Conservation (phyloP, 2,329 filamentous ascomycete genomes). For the Botrytis paeoniae region DNA sequence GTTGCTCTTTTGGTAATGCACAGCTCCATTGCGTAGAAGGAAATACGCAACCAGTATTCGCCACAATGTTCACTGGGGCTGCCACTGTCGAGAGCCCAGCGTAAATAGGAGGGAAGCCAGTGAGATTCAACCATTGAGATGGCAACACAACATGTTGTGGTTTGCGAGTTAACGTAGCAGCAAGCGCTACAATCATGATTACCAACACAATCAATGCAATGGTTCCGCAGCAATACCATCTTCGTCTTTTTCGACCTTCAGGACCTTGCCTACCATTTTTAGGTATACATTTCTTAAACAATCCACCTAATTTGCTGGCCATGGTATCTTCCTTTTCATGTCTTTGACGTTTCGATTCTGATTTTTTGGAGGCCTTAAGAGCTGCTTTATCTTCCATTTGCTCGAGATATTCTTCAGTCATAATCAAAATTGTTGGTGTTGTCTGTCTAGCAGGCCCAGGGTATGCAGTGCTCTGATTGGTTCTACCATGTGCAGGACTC, state of each 20-base stretch:
- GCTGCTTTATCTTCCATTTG: constrained; percentile 23
- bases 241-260: constrained; percentile 61
- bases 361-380: constrained; percentile 31
- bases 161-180: constrained; percentile 50
- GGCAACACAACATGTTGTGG: constrained; percentile 38
- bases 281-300: constrained; percentile 64
- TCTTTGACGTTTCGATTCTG: constrained; percentile 47
- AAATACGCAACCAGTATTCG: constrained; percentile 67
- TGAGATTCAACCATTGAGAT: constrained; percentile 76
- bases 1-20: constrained; percentile 73
- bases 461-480: constrained; percentile 37
- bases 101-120: constrained; percentile 81
- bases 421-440: constrained; percentile 20
- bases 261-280: constrained; percentile 57
- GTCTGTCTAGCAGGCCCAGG: constrained; percentile 28
- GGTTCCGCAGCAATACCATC: constrained; percentile 55
- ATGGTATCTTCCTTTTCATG: constrained; percentile 65
- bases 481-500: constrained; percentile 41
- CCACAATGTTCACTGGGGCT: constrained; percentile 62
- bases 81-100: constrained; percentile 79
- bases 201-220: constrained; percentile 53
- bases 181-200: constrained; percentile 56
- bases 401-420: constrained; percentile 20
- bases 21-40: constrained; percentile 83
- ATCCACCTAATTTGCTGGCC: constrained; percentile 55